phyloP scores from a whole-genome alignment of 495 filamentous ascomycete species.

The Penicillium flavigenum region DNA sequence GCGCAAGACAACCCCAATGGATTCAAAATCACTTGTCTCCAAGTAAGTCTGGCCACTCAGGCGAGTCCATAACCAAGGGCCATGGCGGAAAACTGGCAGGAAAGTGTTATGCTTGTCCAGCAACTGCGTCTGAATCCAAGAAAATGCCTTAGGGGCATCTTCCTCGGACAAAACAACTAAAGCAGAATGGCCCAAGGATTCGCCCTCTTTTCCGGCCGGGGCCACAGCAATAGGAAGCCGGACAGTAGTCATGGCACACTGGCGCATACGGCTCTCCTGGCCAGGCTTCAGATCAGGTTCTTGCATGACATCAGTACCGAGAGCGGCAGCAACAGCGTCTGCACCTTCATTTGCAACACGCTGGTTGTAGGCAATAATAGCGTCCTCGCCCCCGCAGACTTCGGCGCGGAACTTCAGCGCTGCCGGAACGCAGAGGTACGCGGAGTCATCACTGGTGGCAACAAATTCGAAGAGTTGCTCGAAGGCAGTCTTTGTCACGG shows the following conservation, averaged over 20 bases:
- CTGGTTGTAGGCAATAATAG: constrained; percentile 58
- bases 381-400: constrained; percentile 72
- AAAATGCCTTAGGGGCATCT: constrained; percentile 36
- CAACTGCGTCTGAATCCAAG: constrained; percentile 59
- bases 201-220: constrained; percentile 3
- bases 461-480: constrained; percentile 74
- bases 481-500: constrained; percentile 52
- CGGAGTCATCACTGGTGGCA: constrained; percentile 69
- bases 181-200: constrained; percentile 6
- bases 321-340: constrained; percentile 51
- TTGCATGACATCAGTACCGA: constrained; percentile 69
- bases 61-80: constrained; percentile 62
- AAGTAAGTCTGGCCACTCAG: constrained; percentile 80
- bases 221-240: constrained; percentile 62
- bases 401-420: constrained; percentile 64
- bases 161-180: constrained; percentile 32
- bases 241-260: constrained; percentile 66
- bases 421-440: constrained; percentile 69
- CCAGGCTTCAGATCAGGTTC: constrained; percentile 35
- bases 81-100: constrained; percentile 61
- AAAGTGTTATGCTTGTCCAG: constrained; percentile 67
- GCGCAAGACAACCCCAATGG: constrained; percentile 59
- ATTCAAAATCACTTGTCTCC: constrained; percentile 74
- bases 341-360: constrained; percentile 61
- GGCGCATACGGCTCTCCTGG: constrained; percentile 53